These are phyloP conservation scores for Takakia lepidozioides DNA, from an alignment of 225 moss, liverwort and hornwort genomes.

Conservation along the genomic window DNA sequence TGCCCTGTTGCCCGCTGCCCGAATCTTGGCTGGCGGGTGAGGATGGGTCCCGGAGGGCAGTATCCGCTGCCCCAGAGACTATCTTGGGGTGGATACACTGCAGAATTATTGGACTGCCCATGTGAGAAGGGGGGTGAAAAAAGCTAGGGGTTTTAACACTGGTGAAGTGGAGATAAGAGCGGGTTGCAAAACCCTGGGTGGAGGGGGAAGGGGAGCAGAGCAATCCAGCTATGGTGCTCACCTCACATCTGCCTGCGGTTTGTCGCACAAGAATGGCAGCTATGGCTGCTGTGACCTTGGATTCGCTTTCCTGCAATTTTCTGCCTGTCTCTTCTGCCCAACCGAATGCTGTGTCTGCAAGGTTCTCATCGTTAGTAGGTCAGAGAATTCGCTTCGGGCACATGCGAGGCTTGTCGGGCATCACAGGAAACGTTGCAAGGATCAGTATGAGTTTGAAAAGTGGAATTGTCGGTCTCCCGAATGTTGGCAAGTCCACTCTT, in stretches of 20 bases:
- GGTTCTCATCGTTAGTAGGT: slow-evolving; percentile 20
- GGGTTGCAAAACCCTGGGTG: too few species aligned
- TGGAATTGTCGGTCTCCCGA: slow-evolving; percentile 94
- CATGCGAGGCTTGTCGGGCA: slow-evolving; percentile 23
- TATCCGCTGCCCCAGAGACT: too few species aligned
- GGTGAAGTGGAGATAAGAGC: too few species aligned
- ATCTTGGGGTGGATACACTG: too few species aligned
- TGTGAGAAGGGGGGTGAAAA: too few species aligned
- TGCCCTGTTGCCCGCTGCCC: too few species aligned
- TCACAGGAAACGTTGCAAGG: slow-evolving; percentile 4
- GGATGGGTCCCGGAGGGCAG: too few species aligned
- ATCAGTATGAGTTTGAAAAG: slow-evolving; percentile 86
- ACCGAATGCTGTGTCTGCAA: slow-evolving; percentile 4
- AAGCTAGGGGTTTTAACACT: too few species aligned
- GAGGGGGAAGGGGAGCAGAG: too few species aligned
- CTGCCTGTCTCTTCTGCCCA: background rate
- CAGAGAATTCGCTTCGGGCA: slow-evolving; percentile 17
- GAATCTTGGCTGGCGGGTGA: too few species aligned
- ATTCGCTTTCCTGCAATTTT: slow-evolving; percentile 2
- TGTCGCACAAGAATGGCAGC: slow-evolving; percentile 31
- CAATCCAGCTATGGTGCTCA: slow-evolving; percentile 42
- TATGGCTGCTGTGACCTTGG: slow-evolving; percentile 16
- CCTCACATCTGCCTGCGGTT: slow-evolving; percentile 33
- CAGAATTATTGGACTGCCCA: too few species aligned
- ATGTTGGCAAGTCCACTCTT: slow-evolving; percentile 90